Percentiles rank a stretch among this genome's conserved stretches.
Evolutionary conservation across 2,329 filamentous ascomycete species (phyloP).

Genomic region (Botrytis sinoallii): DNA sequence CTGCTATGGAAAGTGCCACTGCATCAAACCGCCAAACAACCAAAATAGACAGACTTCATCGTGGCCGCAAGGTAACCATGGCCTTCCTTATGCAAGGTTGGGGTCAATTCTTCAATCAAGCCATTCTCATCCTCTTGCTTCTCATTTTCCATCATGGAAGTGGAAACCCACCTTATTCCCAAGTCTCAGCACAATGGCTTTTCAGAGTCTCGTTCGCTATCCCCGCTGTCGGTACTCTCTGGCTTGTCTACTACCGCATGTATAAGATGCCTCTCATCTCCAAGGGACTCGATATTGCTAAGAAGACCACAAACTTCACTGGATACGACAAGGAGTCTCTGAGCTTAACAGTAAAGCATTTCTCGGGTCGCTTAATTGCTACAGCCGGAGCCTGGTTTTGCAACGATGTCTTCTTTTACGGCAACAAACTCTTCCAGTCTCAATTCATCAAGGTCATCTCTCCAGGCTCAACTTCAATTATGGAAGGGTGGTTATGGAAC

Average conservation of each 20-base stretch:
- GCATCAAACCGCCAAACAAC: slow-evolving; percentile 85
- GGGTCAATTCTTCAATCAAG: slow-evolving; percentile 95
- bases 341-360: slow-evolving; percentile 73
- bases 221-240: slow-evolving; percentile 84
- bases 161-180: slow-evolving; percentile 67
- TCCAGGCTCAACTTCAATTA: slow-evolving; percentile 59
- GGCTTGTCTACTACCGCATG: slow-evolving; percentile 93
- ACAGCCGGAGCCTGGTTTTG: slow-evolving; percentile 90
- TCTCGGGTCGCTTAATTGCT: slow-evolving; percentile 80
- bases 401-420: slow-evolving; percentile 99
- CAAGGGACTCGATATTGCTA: slow-evolving; percentile 76
- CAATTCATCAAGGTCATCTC: slow-evolving; percentile 85
- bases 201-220: slow-evolving; percentile 92
- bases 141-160: slow-evolving; percentile 74
- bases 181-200: slow-evolving; percentile 77
- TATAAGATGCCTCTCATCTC: slow-evolving; percentile 91
- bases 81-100: slow-evolving; percentile 98
- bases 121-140: slow-evolving; percentile 79
- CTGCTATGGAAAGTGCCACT: slow-evolving; percentile 87
- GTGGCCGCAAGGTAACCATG: slow-evolving; percentile 90
- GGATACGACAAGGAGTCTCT: slow-evolving; percentile 90
- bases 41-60: slow-evolving; percentile 88
- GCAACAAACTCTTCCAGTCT: slow-evolving; percentile 95
- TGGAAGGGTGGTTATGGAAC: slow-evolving; percentile 90
- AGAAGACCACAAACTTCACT: slow-evolving; percentile 83